A percentile compares a stretch with the other conserved stretches of the same genome.
Evolutionary conservation across 106 monocot genomes (phyloP).

Genomic region (Vanilla planifolia): DNA sequence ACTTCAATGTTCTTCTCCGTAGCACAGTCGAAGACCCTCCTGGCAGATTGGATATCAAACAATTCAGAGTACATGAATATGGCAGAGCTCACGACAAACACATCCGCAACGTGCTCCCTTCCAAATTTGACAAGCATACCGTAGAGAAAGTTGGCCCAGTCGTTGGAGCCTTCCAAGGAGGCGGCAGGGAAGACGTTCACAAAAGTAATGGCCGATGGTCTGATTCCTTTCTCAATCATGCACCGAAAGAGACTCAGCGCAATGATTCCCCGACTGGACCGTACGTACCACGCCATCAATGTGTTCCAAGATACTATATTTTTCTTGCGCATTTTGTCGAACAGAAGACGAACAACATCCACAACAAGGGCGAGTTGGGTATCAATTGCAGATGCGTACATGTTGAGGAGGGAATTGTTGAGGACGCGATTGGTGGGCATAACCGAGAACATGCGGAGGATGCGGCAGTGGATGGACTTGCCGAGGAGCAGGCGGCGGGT

Average conservation of each 20-base stretch:
- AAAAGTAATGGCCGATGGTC: constrained; percentile 61
- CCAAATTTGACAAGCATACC: constrained; percentile 60
- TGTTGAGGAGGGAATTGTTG: constrained; percentile 76
- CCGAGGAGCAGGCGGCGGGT: constrained; percentile 42
- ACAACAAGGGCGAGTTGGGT: not conserved
- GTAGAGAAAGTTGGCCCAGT: constrained; percentile 18
- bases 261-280: constrained; percentile 10
- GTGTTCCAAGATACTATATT: constrained; percentile 92
- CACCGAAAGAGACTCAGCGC: constrained; percentile 40
- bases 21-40: constrained; percentile 47
- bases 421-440: constrained; percentile 42
- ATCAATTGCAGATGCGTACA: constrained; percentile 45
- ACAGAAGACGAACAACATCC: constrained; percentile 30
- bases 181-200: constrained; percentile 63
- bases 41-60: constrained; percentile 32
- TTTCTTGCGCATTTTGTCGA: constrained; percentile 65
- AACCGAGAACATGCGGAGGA: constrained; percentile 29
- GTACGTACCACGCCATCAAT: constrained; percentile 60
- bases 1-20: constrained; percentile 58
- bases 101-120: constrained; percentile 24
- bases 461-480: constrained; percentile 64
- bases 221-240: constrained; percentile 44
- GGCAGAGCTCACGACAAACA: constrained; percentile 65
- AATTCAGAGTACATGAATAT: constrained; percentile 59
- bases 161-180: not conserved